Evolutionary conservation across 2,329 filamentous ascomycete genomes (phyloP).

Genomic region (Sporothrix variecibatus): DNA sequence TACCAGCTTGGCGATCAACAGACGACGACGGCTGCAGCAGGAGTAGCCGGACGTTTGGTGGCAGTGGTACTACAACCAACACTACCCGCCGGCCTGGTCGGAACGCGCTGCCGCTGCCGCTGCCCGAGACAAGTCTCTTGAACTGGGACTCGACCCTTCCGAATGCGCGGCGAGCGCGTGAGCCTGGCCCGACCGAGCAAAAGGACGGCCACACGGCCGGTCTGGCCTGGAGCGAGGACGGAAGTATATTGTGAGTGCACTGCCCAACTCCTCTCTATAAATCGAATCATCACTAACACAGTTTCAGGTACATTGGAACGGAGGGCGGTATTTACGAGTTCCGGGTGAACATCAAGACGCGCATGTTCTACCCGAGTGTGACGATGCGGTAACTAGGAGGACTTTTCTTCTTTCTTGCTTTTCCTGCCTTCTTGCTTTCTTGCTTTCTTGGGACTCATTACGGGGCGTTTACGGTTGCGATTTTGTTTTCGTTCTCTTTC

Average conservation of each 20-base stretch:
- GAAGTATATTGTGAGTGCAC: constrained; percentile 56
- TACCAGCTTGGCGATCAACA: constrained; percentile 15
- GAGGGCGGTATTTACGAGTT: constrained; percentile 78
- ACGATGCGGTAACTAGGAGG: constrained; percentile 48
- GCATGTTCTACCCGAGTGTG: constrained; percentile 61
- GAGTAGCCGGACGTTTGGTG: background rate
- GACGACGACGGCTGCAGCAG: background rate
- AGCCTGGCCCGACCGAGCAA: constrained; percentile 49
- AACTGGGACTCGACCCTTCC: constrained; percentile 34
- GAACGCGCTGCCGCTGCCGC: background rate
- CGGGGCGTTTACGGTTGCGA: background rate
- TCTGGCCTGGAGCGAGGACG: constrained; percentile 63
- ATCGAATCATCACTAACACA: constrained; percentile 27
- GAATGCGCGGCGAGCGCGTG: constrained; percentile 2
- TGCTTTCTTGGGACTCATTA: background rate
- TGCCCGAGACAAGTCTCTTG: constrained; percentile 34
- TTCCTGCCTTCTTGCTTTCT: background rate
- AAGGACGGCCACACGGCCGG: constrained; percentile 66
- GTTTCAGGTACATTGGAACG: constrained; percentile 59
- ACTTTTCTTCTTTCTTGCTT: background rate
- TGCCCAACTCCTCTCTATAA: background rate
- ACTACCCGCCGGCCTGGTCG: background rate
- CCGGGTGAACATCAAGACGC: constrained; percentile 61
- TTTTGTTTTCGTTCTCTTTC: no score
- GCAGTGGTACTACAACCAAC: background rate